These are phyloP conservation scores for Eucalyptus regnans DNA, from an alignment of 345 rosid genomes.

Conservation along the genomic window DNA sequence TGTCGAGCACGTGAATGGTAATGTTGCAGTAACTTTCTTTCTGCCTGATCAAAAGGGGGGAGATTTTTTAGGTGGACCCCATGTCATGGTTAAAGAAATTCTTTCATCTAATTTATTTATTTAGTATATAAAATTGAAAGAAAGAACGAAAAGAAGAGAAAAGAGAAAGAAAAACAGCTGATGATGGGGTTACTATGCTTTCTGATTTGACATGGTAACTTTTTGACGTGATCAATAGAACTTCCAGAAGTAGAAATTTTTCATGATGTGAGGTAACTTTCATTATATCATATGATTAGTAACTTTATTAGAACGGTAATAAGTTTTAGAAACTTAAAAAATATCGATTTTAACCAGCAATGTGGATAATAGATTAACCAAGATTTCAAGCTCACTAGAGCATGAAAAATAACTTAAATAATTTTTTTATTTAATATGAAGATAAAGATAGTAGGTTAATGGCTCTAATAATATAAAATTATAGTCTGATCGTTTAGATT, in stretches of 20 bases:
- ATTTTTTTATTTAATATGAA: background rate
- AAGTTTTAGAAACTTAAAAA: background rate
- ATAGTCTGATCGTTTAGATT: fast-evolving
- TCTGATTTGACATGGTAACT: background rate
- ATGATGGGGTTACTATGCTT: background rate
- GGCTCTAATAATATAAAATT: background rate
- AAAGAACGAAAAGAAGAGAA: background rate
- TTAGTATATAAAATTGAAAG: background rate
- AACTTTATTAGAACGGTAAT: background rate
- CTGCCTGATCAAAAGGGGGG: background rate
- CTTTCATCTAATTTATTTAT: background rate
- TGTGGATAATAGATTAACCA: background rate
- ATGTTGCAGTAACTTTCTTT: background rate
- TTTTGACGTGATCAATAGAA: background rate
- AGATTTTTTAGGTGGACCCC: background rate
- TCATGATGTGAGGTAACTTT: background rate
- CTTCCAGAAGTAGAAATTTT: background rate
- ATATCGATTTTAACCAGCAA: background rate
- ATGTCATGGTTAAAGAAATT: background rate
- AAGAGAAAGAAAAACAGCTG: background rate
- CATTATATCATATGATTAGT: background rate
- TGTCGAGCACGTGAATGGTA: background rate
- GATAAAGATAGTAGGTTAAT: background rate
- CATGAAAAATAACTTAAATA: background rate
- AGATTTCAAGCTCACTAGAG: background rate